Percentiles rank a stretch among this genome's conserved stretches.
Conservation (phyloP, 2,329 filamentous ascomycete genomes). For the Botrytis elliptica region DNA sequence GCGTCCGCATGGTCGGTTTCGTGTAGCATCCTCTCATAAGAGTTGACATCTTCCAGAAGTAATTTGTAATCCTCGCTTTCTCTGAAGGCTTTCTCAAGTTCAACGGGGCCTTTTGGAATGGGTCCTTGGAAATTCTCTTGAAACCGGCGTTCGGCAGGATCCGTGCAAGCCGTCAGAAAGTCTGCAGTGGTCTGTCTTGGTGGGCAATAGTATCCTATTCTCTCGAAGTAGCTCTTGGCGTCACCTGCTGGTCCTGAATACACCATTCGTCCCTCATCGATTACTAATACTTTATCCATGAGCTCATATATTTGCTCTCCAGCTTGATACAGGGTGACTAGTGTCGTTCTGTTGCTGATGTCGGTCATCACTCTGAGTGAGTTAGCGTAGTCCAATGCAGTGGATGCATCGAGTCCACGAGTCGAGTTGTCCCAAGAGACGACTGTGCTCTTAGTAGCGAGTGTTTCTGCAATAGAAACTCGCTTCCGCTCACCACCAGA, state of each 20-base stretch:
- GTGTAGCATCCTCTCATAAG: slow-evolving; percentile 57
- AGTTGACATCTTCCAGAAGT: slow-evolving; percentile 59
- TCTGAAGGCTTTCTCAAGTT: slow-evolving; percentile 64
- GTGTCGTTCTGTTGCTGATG: slow-evolving; percentile 66
- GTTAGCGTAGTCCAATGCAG: slow-evolving; percentile 74
- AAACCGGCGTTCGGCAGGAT: slow-evolving; percentile 68
- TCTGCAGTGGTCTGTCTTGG: slow-evolving; percentile 68
- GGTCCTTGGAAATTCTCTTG: slow-evolving; percentile 56
- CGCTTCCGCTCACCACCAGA: slow-evolving; percentile 80
- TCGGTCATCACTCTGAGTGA: slow-evolving; percentile 73
- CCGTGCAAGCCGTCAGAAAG: slow-evolving; percentile 74
- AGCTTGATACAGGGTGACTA: slow-evolving; percentile 68
- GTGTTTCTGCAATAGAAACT: slow-evolving; percentile 74
- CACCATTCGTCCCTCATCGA: slow-evolving; percentile 68
- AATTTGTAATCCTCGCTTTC: slow-evolving; percentile 60
- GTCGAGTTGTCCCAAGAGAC: slow-evolving; percentile 81
- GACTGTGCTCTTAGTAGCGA: slow-evolving; percentile 71
- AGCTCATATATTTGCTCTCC: slow-evolving; percentile 68
- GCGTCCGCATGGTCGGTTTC: slow-evolving; percentile 60
- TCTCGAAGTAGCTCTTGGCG: slow-evolving; percentile 63
- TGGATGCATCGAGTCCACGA: slow-evolving; percentile 75
- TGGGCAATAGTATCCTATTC: slow-evolving; percentile 59
- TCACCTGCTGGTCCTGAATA: slow-evolving; percentile 62
- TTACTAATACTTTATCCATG: slow-evolving; percentile 79
- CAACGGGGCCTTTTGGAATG: slow-evolving; percentile 60